Percentiles rank a stretch among this genome's conserved stretches.
Evolutionary conservation across 1,284 basidiomycete species (phyloP).

Genomic region (Cutaneotrichosporon sp.): DNA sequence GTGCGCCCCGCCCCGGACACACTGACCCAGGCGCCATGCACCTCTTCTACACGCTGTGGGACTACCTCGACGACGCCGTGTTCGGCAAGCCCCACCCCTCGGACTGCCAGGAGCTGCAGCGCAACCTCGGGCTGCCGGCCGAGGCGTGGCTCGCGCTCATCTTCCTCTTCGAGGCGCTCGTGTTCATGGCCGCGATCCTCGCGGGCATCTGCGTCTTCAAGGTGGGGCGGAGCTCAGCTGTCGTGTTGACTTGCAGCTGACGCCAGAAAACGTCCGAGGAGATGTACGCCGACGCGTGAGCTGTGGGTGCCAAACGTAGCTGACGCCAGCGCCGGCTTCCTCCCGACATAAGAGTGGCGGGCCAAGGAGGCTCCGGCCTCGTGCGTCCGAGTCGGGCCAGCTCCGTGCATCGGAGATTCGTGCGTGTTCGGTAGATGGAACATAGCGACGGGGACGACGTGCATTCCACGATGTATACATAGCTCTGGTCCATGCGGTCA

Average conservation of each 20-base stretch:
- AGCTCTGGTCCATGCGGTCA: too few species aligned
- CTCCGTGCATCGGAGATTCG: too few species aligned
- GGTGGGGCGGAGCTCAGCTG: constrained; percentile 21
- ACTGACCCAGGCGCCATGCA: constrained; percentile 41
- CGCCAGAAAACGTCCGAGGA: constrained; percentile 32
- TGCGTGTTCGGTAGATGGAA: too few species aligned
- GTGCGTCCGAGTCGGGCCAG: too few species aligned
- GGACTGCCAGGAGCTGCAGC: constrained; percentile 48
- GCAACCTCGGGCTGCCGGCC: constrained; percentile 42
- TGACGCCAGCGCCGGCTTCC: constrained; percentile 25
- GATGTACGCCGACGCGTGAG: constrained; percentile 36
- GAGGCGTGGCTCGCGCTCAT: constrained; percentile 46
- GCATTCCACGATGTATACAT: too few species aligned
- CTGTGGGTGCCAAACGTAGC: constrained; percentile 8
- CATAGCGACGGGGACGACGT: too few species aligned
- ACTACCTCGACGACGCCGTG: constrained; percentile 51
- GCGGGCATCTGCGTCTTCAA: constrained; percentile 52
- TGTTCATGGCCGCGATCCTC: constrained; percentile 49
- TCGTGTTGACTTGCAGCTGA: constrained; percentile 5
- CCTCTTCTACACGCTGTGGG: constrained; percentile 54
- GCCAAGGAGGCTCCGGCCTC: too few species aligned
- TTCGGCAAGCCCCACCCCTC: constrained; percentile 52
- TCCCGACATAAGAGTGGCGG: constrained; percentile 32
- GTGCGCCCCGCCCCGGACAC: not conserved
- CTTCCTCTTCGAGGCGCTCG: constrained; percentile 43